phyloP scores from a whole-genome alignment of 2,329 filamentous ascomycete species.

The Cordyceps cicadae region DNA sequence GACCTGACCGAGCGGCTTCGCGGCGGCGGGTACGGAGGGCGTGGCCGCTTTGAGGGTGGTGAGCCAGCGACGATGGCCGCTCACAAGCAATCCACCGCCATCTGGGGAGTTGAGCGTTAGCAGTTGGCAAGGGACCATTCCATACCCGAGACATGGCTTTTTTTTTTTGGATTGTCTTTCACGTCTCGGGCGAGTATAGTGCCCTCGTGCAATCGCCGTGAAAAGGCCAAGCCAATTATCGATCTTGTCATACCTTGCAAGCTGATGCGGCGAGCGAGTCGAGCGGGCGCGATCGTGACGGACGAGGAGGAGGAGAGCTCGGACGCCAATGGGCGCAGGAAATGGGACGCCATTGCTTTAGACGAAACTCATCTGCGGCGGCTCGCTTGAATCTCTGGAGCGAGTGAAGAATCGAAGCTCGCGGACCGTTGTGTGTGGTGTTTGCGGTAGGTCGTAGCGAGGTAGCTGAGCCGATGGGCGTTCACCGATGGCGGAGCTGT shows the following conservation, averaged over 20 bases:
- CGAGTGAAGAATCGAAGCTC: not conserved
- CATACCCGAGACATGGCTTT: not conserved
- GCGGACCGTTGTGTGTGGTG: not conserved
- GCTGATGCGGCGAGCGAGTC: conserved; percentile 19
- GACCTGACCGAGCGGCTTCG: conserved; percentile 29
- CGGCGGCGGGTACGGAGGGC: conserved; percentile 20
- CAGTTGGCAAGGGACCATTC: not conserved
- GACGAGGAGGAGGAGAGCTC: conserved; percentile 21
- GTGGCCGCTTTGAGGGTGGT: conserved; percentile 24
- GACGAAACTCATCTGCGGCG: conserved; percentile 22
- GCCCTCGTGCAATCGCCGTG: not conserved
- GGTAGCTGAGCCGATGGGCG: not conserved
- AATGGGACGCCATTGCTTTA: conserved; percentile 26
- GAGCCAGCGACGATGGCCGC: conserved; percentile 30
- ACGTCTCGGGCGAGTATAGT: not conserved
- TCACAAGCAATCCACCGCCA: conserved; percentile 10
- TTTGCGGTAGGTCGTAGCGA: not conserved
- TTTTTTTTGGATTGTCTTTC: not conserved
- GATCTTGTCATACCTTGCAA: conserved; percentile 18
- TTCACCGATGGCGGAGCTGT: conserved; percentile 9
- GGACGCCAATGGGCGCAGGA: conserved; percentile 26
- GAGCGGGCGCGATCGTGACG: conserved; percentile 14
- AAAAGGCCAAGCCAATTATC: too few species aligned
- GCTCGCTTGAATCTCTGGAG: not conserved
- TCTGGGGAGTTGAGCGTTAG: conserved; percentile 13